Base-by-base conservation (phyloP, 345 rosid genomes). In the Eucalyptus decipiens region DNA sequence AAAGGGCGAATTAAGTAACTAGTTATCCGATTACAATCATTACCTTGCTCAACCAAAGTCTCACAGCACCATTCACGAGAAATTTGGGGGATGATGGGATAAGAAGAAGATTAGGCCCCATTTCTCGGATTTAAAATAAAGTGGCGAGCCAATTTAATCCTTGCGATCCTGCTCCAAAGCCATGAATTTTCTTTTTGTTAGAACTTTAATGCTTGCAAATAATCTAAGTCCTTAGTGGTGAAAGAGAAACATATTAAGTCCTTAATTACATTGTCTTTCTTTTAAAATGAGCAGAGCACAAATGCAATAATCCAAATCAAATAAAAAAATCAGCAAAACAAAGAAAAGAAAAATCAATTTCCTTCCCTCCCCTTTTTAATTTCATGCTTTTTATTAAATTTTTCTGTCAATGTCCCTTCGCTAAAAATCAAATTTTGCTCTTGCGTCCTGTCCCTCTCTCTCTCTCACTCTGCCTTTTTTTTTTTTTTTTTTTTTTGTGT, bases 81-180 rank as follows among this genome's bases (percentile, higher is more conserved):
- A 34, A 34, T 69, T 0, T 18, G 43, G 14, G 24, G 30, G 12
- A 69, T 18, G 6, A 34, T 34, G 43, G 4, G 26, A 9, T 19
- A 34, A 34, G 43, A 69, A 69, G 3, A 18, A 34, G 80, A 69
- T 34, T 18, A 34, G 24, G 24, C 80, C 11, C 7, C 7, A 37
- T 34, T 37, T 69, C 43, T 34, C 4, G 2, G 6, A 19, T 72
- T 18, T 18, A 34, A 34, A 72, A 72, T 18, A 72, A 69, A 32
- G 42, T 4, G 24, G 2, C 0, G 0, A 5, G 18, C 1, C 0
- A 69, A 34, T 69, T 5, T 32, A 69, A 69, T 34, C 21, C 1
- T 0, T 7, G 3, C 6, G 21, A 7, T 16, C 62, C 3, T 1
- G 0, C 3, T 9, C 1, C 1, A 9, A 52, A 52, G 58, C 5